Base-by-base conservation (phyloP, 257 asterid genomes). In the Salvia hispanica region DNA sequence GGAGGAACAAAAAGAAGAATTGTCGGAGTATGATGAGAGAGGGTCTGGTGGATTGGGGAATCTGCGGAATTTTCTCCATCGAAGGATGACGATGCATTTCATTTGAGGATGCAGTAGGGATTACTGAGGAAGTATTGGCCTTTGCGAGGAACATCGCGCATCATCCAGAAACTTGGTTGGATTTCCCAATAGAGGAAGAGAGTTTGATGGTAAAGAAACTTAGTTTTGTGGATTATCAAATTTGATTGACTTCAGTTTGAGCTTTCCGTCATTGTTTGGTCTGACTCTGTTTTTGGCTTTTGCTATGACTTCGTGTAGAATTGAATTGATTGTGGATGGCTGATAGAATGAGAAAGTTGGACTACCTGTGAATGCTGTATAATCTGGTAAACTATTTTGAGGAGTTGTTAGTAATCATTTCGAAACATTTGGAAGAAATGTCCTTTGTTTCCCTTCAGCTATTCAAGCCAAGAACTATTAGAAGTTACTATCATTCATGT, bases 121-220 rank as follows among this genome's bases (percentile, higher is more conserved):
- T 94, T 59, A 94, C 96, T 2, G 97, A 85, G 71, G 99, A 94
- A 78, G 91, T 76, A 2, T 67, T 91, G 89, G 85, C 90, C 40
- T 94, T 94, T 31, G 96, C 96, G 9, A 86, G 67, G 77, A 87
- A 94, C 70, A 91, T 92, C 47, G 99, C 96, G 25, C 99, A 87
- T 85, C 99, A 94, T 79, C 97, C 99, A 0, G 99, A 94, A 85
- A 94, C 99, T 37, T 94, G 97, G 99, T 76, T 94, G 86, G 97
- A 94, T 85, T 94, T 91, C 72, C 97, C 99, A 0, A 77, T 88
- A 15, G 99, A 94, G 70, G 96, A 88, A 63, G 99, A 91, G 97
- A 86, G 46, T 85, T 83, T 65, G 91, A 88, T 66, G 97, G 99
- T 91, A 59, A 48, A 76, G 33, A 69, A 57, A 62, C 66, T 45